phyloP scores from a whole-genome alignment of 78 protist species.

The Protostelium mycophagum region DNA sequence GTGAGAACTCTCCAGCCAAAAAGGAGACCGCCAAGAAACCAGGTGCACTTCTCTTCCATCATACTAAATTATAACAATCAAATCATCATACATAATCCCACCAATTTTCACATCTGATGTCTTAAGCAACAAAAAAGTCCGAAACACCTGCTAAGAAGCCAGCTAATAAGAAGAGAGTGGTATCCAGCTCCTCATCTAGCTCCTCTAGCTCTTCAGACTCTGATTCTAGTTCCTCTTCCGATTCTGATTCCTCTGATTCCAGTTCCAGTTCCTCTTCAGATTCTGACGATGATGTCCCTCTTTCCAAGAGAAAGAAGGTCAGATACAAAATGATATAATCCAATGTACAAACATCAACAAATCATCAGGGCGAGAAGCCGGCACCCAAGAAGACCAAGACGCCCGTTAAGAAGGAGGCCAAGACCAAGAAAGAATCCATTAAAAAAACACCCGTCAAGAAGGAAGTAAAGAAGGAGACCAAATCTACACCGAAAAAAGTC shows the following conservation, averaged over 20 bases:
- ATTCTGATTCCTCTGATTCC: not conserved
- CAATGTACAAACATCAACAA: not conserved
- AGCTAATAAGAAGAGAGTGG: not conserved
- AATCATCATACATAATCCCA: too few species aligned
- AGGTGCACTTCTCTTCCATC: too few species aligned
- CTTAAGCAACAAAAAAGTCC: too few species aligned
- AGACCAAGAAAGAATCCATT: conserved; percentile 1
- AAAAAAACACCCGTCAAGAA: conserved; percentile 10
- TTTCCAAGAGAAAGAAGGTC: not conserved
- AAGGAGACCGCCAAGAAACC: too few species aligned
- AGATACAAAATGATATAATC: not conserved
- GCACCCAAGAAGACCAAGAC: not conserved
- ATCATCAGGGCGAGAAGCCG: not conserved
- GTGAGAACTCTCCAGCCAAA: too few species aligned
- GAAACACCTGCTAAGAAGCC: not conserved
- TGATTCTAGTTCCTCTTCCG: not conserved
- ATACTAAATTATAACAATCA: too few species aligned
- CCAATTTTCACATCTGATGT: too few species aligned
- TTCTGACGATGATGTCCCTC: not conserved
- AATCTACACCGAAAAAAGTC: not conserved
- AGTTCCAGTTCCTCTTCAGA: too few species aligned
- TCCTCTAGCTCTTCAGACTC: not conserved
- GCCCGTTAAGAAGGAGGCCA: conserved; percentile 3
- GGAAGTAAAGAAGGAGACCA: conserved; percentile 7
- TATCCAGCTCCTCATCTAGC: not conserved